Percentiles rank a stretch among this genome's conserved stretches.
Evolutionary conservation across 176 grass and related monocot species (phyloP).

Genomic region (Hordeum vulgare): MorexV3_pseudomolecules_assembly NC_058524.1:527107204-527107703

Average conservation of each 20-base stretch:
- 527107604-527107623: not conserved
- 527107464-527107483: slow-evolving; percentile 26
- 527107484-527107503: slow-evolving; percentile 16
- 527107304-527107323: slow-evolving; percentile 35
- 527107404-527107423: not conserved
- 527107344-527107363: slow-evolving; percentile 66
- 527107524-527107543: slow-evolving; percentile 34
- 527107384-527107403: not conserved
- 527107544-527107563: not conserved
- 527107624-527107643: not conserved
- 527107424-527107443: slow-evolving; percentile 43
- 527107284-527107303: not conserved
- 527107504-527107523: slow-evolving; percentile 59
- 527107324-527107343: slow-evolving; percentile 52
- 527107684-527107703: not conserved
- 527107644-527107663: not conserved
- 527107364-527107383: not conserved
- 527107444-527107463: slow-evolving; percentile 49
- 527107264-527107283: not conserved
- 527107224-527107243: slow-evolving; percentile 25
- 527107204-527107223: slow-evolving; percentile 39
- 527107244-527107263: slow-evolving; percentile 51
- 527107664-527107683: not conserved
- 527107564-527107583: not conserved
- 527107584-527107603: not conserved